Evolutionary conservation across 345 rosid species (phyloP), one percentile per base, ranked within the genome.

Genomic region (Hevea brasiliensis): DNA sequence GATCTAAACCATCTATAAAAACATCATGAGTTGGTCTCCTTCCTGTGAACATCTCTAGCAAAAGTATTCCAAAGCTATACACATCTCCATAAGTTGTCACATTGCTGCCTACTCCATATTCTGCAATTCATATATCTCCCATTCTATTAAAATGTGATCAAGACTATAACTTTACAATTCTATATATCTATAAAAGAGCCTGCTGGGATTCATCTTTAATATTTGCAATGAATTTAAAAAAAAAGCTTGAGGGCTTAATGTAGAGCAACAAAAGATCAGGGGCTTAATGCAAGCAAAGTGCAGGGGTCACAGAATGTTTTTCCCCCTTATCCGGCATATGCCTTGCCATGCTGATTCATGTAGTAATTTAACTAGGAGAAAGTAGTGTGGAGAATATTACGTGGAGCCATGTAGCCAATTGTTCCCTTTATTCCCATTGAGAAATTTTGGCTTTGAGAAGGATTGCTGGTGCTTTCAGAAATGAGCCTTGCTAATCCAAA

Each of bases 401-500:
- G 65, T 58, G 73, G 73, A 50, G 73, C 41, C 20, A 63, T 37
- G 10, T 70, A 57, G 0, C 48, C 74, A 42, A 59, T 58, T 10
- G 68, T 68, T 50, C 63, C 76, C 26, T 63, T 24, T 17, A 68
- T 17, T 14, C 45, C 61, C 17, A 18, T 32, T 26, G 61, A 68
- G 72, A 42, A 65, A 26, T 17, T 66, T 51, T 26, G 69, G 20
- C 32, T 8, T 23, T 18, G 23, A 20, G 37, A 15, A 0, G 35
- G 0, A 7, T 1, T 29, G 15, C 12, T 17, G 35, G 59, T 7
- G 32, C 13, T 14, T 50, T 75, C 55, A 1, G 20, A 32, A 14
- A 72, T 20, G 35, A 70, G 47, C 70, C 65, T 70, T 7, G 74
- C 54, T 37, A 76, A 61, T 20, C 79, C 79, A 26, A 77, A 72